Conservation (phyloP, 2,329 filamentous ascomycete species). For the Neonectria hederae region DNA sequence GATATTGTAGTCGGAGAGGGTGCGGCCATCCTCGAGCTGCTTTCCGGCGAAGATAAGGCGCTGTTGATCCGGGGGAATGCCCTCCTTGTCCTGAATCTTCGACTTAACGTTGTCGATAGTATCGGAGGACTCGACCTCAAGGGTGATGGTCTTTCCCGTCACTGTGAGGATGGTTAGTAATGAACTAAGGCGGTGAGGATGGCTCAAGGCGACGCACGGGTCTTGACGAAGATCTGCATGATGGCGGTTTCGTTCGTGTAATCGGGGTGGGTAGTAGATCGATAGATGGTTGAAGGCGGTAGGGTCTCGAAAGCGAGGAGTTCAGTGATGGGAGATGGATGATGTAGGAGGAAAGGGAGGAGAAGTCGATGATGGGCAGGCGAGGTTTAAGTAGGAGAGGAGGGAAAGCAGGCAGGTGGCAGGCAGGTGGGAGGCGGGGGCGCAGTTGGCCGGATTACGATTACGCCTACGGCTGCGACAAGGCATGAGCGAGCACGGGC, state of each 20-base stretch:
- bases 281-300: constrained; percentile 17
- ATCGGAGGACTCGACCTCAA: constrained; percentile 85
- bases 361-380: constrained; percentile 34
- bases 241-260: constrained; percentile 51
- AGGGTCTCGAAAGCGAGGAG: constrained; percentile 24
- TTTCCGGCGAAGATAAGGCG: constrained; percentile 96
- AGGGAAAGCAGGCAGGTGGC: constrained; percentile 36
- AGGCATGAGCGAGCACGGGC: constrained; percentile 13
- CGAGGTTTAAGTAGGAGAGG: constrained; percentile 46
- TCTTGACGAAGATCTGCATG: constrained; percentile 99
- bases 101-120: constrained; percentile 98
- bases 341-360: constrained; percentile 24
- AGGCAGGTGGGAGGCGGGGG: constrained; percentile 43
- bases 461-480: constrained; percentile 8
- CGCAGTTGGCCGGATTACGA: constrained; percentile 38
- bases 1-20: constrained; percentile 65
- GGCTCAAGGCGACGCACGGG: constrained; percentile 69
- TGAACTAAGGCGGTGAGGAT: background rate
- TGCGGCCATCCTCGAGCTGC: constrained; percentile 89
- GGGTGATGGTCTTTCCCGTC: constrained; percentile 71
- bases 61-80: constrained; percentile 95
- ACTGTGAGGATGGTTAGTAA: constrained; percentile 54
- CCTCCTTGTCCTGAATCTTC: constrained; percentile 99
- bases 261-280: constrained; percentile 36
- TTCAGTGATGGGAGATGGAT: constrained; percentile 26